Percentiles rank a stretch among this genome's conserved stretches.
Conservation (phyloP, 2,329 filamentous ascomycete genomes). For the Aspergillus proliferans region DNA sequence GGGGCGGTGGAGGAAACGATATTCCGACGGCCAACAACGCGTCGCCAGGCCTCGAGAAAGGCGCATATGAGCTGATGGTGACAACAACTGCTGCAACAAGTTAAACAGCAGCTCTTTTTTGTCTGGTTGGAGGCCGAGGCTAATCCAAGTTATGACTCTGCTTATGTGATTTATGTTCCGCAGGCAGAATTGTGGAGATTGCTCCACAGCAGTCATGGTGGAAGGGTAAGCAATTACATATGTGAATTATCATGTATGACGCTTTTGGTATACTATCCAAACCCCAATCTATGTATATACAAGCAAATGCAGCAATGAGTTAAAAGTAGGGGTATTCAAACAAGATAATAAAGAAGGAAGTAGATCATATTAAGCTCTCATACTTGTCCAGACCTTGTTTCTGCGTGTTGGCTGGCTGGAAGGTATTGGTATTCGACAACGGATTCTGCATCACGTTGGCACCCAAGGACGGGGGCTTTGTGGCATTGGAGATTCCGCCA, state of each 20-base stretch:
- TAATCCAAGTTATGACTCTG: too few relatives aligned
- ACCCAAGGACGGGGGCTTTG: conserved; percentile 10
- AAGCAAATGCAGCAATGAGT: conserved; percentile 1
- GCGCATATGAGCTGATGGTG: conserved; percentile 10
- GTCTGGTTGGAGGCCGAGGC: too few relatives aligned
- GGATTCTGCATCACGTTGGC: conserved; percentile 13
- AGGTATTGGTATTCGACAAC: conserved; percentile 18
- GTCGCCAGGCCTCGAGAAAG: conserved; percentile 13
- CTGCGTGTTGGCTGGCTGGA: conserved; percentile 20
- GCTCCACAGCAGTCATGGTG: too few relatives aligned
- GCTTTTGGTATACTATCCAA: not conserved
- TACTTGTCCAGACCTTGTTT: conserved; percentile 49
- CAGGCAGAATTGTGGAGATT: too few relatives aligned
- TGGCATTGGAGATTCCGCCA: conserved; percentile 13
- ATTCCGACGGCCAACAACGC: conserved; percentile 14
- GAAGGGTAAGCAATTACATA: too few relatives aligned
- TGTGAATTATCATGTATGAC: too few relatives aligned
- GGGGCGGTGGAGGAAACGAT: conserved; percentile 14
- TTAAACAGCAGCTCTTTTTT: too few relatives aligned
- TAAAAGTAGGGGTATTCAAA: conserved; percentile 6
- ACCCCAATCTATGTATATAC: not conserved
- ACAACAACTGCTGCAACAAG: not conserved
- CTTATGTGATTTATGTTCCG: too few relatives aligned
- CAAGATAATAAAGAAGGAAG: conserved; percentile 3
- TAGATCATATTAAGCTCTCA: conserved; percentile 47